Percentiles rank a stretch among this genome's conserved stretches.
Conservation (phyloP, 805 yeast species). For the Pichia ethanolica region DNA sequence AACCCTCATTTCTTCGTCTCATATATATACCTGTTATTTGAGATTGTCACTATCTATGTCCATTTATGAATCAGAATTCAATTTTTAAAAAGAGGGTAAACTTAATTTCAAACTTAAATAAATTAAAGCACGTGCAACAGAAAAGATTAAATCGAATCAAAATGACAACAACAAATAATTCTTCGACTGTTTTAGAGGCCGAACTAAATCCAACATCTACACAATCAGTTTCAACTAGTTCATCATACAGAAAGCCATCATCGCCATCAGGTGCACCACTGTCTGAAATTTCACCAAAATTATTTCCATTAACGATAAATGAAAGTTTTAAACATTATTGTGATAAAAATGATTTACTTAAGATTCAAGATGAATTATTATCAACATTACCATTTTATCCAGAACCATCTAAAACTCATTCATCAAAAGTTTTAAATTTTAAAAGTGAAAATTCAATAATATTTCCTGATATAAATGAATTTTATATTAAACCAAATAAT, state of each 20-base stretch:
- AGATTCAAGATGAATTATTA: slow-evolving; percentile 39
- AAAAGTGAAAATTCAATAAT: slow-evolving; percentile 31
- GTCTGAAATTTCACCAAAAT: slow-evolving; percentile 31
- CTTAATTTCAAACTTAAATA: too few species aligned
- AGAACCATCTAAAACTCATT: slow-evolving; percentile 39
- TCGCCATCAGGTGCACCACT: slow-evolving; percentile 66
- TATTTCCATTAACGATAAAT: slow-evolving; percentile 50
- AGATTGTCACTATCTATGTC: too few species aligned
- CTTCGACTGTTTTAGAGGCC: neutral
- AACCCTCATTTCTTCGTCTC: too few species aligned
- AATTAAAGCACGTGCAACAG: too few species aligned
- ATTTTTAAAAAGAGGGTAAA: too few species aligned
- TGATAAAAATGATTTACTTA: slow-evolving; percentile 20
- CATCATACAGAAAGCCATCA: slow-evolving; percentile 44
- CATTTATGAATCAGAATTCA: too few species aligned
- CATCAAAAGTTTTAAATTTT: slow-evolving; percentile 44
- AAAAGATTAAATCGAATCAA: too few species aligned
- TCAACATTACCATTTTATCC: slow-evolving; percentile 52
- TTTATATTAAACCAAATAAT: slow-evolving; percentile 42
- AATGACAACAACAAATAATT: too few species aligned
- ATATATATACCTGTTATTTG: too few species aligned
- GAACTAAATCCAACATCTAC: neutral
- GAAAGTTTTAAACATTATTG: slow-evolving; percentile 50
- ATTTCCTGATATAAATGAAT: slow-evolving; percentile 67
- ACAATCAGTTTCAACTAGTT: neutral